These are phyloP conservation scores for Fusarium buharicum DNA, from an alignment of 2,329 filamentous ascomycete species.

Conservation along the genomic window DNA sequence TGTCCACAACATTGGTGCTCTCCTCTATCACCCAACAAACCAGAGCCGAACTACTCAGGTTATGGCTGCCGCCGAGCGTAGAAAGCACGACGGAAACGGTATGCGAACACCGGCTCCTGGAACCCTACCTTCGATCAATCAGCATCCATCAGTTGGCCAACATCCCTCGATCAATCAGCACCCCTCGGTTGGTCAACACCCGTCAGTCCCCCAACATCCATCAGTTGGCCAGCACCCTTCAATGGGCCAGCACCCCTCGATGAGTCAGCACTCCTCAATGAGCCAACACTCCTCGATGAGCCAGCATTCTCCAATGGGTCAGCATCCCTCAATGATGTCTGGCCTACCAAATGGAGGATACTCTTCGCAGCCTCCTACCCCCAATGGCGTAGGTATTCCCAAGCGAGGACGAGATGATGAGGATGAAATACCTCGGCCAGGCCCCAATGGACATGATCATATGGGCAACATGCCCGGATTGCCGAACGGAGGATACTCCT, in stretches of 20 bases:
- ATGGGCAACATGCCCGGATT: slow-evolving; percentile 68
- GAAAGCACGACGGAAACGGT: slow-evolving; percentile 75
- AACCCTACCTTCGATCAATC: slow-evolving; percentile 74
- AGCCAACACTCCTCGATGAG: background rate
- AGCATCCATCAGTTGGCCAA: slow-evolving; percentile 53
- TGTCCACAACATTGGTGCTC: slow-evolving; percentile 93
- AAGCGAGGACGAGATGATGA: slow-evolving; percentile 68
- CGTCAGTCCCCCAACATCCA: slow-evolving; percentile 56
- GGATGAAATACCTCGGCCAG: slow-evolving; percentile 67
- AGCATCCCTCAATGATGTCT: slow-evolving; percentile 53
- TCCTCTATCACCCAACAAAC: slow-evolving; percentile 94
- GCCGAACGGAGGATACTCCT: slow-evolving; percentile 58
- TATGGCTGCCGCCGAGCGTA: slow-evolving; percentile 84
- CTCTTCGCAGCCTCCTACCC: slow-evolving; percentile 49
- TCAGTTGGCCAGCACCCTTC: background rate
- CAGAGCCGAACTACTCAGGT: slow-evolving; percentile 83
- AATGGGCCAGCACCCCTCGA: background rate
- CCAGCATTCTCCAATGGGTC: slow-evolving; percentile 38
- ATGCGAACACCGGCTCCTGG: slow-evolving; percentile 69
- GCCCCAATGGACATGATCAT: slow-evolving; percentile 76
- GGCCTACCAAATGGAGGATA: slow-evolving; percentile 12
- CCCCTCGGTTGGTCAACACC: background rate
- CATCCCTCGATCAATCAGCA: background rate
- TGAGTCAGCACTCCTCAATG: background rate
- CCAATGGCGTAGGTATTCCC: slow-evolving; percentile 69